These are phyloP conservation scores for Phaeosphaeria sp. DNA, from an alignment of 2,329 filamentous ascomycete species.

Conservation along the genomic window DNA sequence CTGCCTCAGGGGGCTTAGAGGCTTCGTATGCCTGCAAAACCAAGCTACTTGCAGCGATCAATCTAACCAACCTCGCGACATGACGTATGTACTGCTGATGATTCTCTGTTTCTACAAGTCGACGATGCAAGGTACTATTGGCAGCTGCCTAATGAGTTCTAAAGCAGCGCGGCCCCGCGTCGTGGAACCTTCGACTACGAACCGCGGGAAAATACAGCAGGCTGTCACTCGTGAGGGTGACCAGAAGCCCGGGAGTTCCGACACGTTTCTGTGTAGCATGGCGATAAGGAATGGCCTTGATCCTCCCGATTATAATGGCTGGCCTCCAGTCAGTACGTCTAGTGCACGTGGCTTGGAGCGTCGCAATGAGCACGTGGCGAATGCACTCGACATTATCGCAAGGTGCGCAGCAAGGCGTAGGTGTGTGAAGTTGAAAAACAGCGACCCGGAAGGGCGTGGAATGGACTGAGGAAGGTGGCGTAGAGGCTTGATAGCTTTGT, in stretches of 20 bases:
- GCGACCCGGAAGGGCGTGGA: not conserved
- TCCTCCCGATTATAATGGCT: too few species aligned
- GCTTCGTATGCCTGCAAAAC: slow-evolving; percentile 2
- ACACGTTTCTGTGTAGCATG: too few species aligned
- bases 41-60: not conserved
- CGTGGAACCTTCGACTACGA: not conserved
- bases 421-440: not conserved
- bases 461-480: too few species aligned
- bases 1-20: slow-evolving; percentile 22
- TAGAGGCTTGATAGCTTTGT: too few species aligned
- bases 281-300: too few species aligned
- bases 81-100: not conserved
- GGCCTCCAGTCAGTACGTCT: too few species aligned
- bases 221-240: too few species aligned
- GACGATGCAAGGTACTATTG: not conserved
- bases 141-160: not conserved
- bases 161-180: not conserved
- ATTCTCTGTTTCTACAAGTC: not conserved
- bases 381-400: too few species aligned
- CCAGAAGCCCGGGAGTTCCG: too few species aligned
- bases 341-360: too few species aligned
- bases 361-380: too few species aligned
- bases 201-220: not conserved
- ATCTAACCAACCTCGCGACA: not conserved
- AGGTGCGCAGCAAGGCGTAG: not conserved